phyloP scores from a whole-genome alignment of 768 basidiomycete species.

The Heimioporus sp. region DNA sequence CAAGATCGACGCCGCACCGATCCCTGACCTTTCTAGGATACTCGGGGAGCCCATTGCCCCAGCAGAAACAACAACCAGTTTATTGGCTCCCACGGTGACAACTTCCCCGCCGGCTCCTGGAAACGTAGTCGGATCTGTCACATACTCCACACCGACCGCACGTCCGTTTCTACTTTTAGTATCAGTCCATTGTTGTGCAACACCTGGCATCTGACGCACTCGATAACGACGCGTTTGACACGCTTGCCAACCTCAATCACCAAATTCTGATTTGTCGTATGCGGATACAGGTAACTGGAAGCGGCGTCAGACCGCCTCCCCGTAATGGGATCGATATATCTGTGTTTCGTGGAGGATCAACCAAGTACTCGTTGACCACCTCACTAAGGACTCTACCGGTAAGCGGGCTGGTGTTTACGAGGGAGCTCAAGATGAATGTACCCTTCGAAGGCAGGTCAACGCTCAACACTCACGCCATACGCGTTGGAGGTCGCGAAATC shows the following conservation, averaged over 20 bases:
- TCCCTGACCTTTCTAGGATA: slow-evolving; percentile 54
- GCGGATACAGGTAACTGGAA: slow-evolving; percentile 30
- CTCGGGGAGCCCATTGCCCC: slow-evolving; percentile 44
- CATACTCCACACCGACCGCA: slow-evolving; percentile 39
- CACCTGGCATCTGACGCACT: slow-evolving; percentile 21
- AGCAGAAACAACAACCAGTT: slow-evolving; percentile 38
- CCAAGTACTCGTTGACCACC: background rate
- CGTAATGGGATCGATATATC: slow-evolving; percentile 50
- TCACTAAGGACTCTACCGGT: slow-evolving; percentile 10
- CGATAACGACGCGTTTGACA: slow-evolving; percentile 36
- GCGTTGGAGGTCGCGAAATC: slow-evolving; percentile 33
- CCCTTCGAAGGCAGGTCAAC: background rate
- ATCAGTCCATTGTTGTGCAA: background rate
- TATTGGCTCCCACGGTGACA: slow-evolving; percentile 26
- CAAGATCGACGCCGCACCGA: slow-evolving; percentile 35
- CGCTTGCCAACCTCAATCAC: slow-evolving; percentile 29
- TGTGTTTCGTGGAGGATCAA: slow-evolving; percentile 19
- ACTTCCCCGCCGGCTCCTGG: slow-evolving; percentile 10
- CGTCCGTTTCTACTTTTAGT: slow-evolving; percentile 24
- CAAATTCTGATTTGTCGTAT: slow-evolving; percentile 29
- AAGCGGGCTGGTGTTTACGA: slow-evolving; percentile 6
- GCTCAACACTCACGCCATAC: slow-evolving; percentile 18
- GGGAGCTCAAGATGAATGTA: background rate
- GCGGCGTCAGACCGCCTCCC: slow-evolving; percentile 29
- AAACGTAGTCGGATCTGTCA: slow-evolving; percentile 24